Conservation (phyloP, 2,329 filamentous ascomycete species). For the Pseudogymnoascus sp. region DNA sequence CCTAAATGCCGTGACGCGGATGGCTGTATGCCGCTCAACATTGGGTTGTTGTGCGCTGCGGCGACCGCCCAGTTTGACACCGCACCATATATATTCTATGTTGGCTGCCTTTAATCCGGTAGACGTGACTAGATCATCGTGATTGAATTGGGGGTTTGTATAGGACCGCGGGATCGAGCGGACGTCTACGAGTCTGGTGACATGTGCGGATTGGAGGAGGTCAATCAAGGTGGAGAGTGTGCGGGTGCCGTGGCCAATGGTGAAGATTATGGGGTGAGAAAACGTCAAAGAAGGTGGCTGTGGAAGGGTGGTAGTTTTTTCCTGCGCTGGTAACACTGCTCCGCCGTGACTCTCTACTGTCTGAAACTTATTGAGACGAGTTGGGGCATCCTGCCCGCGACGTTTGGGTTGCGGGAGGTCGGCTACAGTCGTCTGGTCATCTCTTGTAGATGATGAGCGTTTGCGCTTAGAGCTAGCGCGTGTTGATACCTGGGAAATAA, state of each 20-base stretch:
- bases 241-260: slow-evolving; percentile 12
- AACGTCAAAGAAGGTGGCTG: not conserved
- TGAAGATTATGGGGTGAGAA: slow-evolving; percentile 11
- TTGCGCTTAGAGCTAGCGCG: slow-evolving; percentile 1
- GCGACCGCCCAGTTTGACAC: not conserved
- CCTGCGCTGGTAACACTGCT: not conserved
- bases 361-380: not conserved
- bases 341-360: not conserved
- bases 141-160: slow-evolving; percentile 13
- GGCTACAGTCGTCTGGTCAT: slow-evolving; percentile 1
- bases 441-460: not conserved
- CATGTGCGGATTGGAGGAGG: slow-evolving; percentile 12
- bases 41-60: slow-evolving; percentile 10
- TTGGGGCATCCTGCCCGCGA: not conserved
- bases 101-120: slow-evolving; percentile 7
- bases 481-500: not conserved
- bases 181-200: slow-evolving; percentile 12
- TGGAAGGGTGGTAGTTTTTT: not conserved
- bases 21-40: slow-evolving; percentile 10
- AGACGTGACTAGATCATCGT: slow-evolving; percentile 9
- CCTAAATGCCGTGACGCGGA: slow-evolving; percentile 12
- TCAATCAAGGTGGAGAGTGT: slow-evolving; percentile 10
- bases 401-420: not conserved
- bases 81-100: slow-evolving; percentile 10
- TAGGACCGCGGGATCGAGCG: slow-evolving; percentile 12